Base-by-base conservation (phyloP, 2,329 filamentous ascomycete genomes). In the Colletotrichum sp. region DNA sequence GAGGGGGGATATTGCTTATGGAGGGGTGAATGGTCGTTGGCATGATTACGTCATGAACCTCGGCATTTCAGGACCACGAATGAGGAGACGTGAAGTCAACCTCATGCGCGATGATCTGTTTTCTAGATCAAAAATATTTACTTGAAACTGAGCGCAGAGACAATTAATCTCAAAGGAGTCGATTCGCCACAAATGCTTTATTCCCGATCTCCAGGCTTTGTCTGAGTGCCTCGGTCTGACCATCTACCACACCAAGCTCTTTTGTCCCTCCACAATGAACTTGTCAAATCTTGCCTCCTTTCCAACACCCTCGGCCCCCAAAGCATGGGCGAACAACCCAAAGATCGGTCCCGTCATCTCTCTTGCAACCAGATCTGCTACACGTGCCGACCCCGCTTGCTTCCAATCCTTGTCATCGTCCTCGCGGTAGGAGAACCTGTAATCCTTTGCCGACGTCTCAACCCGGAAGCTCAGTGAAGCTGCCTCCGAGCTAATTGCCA, bases 281-380 rank as follows among this genome's bases (percentile, higher is more conserved):
- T 32, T 13, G 4, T 26, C 18, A 21, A 70, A 69, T 14, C 43
- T 36, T 5, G 66, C 61, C 61, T 73, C 34, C 18, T 56, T n/a
- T 38, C 48, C 55, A 9, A 36, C 38, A 5, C 5, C 21, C 14
- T 21, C 61, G 5, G n/a, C 52, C 1, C 28, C 24, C 4, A 3
- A 18, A 6, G 62, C 59, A 7, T 66, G 34, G 2, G 81, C 80
- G 59, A 80, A 84, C 3, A 81, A 55, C 2, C 82, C 82, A 68
- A 84, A 78, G 1, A 84, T 77, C 1, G 83, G 81, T 0, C 82
- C 82, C 3, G 81, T 80, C 71, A 84, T 84, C 73, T 84, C 82
- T 24, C 78, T 80, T 12, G 78, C 79, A 0, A 80, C 82, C 78
- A 83, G 71, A 9, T 83, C 81, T 28, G 81, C 32, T 12, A 79